Evolutionary conservation across 441 rosid genomes (phyloP).

Genomic region (Adansonia rubrostipa): DNA sequence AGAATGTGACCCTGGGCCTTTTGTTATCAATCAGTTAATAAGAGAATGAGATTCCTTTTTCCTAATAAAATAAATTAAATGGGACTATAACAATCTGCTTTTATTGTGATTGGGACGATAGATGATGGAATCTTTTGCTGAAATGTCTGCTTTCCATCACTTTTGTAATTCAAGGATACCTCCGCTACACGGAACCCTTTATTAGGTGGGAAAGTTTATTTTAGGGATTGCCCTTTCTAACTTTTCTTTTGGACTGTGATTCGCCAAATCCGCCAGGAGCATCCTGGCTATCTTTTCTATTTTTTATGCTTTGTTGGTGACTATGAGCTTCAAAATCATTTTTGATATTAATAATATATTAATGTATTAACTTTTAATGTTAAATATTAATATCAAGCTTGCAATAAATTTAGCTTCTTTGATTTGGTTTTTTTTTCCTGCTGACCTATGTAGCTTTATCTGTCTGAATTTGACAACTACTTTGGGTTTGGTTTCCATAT

Average conservation of each 20-base stretch:
- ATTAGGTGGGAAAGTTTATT: background rate
- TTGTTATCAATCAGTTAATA: conserved; percentile 23
- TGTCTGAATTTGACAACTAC: background rate
- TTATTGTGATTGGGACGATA: background rate
- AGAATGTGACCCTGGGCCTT: conserved; percentile 3
- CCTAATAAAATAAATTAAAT: background rate
- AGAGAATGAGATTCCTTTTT: background rate
- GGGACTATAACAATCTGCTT: background rate
- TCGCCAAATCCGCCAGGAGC: background rate
- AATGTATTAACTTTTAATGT: background rate
- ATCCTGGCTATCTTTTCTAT: background rate
- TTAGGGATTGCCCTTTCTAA: background rate
- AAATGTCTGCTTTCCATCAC: background rate
- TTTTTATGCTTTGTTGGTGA: background rate
- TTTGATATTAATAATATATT: background rate
- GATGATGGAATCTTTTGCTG: background rate
- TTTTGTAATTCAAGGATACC: conserved; percentile 2
- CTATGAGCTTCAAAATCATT: background rate
- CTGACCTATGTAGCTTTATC: background rate
- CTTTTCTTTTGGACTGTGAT: conserved; percentile 14
- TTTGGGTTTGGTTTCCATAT: background rate
- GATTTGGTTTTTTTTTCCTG: background rate
- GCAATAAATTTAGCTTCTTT: conserved; percentile 13
- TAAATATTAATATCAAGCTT: background rate
- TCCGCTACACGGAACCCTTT: conserved; percentile 10